Evolutionary conservation across 176 grass and related monocot genomes (phyloP).

Genomic region (Lolium multiflorum): DNA sequence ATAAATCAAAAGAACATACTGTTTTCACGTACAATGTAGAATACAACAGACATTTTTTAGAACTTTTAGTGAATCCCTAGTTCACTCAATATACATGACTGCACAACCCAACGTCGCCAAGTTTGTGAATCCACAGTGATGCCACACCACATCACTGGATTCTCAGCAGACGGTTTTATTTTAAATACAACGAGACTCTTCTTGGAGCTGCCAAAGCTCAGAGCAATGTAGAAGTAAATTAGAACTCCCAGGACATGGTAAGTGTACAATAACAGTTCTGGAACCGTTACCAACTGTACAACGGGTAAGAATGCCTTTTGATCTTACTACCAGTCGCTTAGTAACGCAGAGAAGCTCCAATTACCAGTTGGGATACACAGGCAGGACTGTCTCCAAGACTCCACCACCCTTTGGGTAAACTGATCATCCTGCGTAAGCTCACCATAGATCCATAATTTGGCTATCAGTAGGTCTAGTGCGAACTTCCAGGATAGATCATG

Average conservation of each 20-base stretch:
- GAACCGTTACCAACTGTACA: background rate
- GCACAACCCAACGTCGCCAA: background rate
- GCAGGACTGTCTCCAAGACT: background rate
- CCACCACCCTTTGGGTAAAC: constrained; percentile 11
- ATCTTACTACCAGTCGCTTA: background rate
- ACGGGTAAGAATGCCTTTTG: background rate
- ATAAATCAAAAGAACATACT: too few relatives aligned
- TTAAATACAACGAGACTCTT: background rate
- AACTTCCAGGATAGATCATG: constrained; percentile 27
- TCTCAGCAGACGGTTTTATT: constrained; percentile 25
- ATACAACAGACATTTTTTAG: background rate
- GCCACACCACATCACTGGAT: background rate
- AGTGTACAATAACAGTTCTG: background rate
- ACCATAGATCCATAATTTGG: background rate
- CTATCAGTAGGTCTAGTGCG: background rate
- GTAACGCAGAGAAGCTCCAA: background rate
- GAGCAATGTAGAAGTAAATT: background rate
- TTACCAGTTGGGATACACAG: background rate
- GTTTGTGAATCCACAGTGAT: background rate
- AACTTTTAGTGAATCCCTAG: background rate
- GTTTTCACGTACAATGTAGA: too few relatives aligned
- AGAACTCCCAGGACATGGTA: background rate
- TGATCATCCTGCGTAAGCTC: background rate
- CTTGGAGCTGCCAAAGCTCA: constrained; percentile 5
- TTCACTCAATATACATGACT: background rate